Percentiles rank a stretch among this genome's conserved stretches.
These are phyloP conservation scores for Corniculantispora saksenae DNA, from an alignment of 2,329 filamentous ascomycete genomes.

Conservation along the genomic window DNA sequence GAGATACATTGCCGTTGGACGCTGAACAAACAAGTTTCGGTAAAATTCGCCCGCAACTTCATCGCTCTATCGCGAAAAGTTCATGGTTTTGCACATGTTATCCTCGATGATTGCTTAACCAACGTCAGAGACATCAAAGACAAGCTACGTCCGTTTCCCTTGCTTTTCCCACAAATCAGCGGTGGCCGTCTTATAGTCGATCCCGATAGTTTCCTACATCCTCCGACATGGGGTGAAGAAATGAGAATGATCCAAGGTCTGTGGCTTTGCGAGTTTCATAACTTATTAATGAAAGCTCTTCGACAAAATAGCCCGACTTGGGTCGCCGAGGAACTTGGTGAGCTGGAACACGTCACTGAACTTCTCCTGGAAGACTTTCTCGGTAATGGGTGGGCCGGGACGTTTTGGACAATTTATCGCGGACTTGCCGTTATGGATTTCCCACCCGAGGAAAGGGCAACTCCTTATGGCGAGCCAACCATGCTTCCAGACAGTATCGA, in stretches of 20 bases:
- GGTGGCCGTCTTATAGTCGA: not conserved
- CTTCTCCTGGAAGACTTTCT: not conserved
- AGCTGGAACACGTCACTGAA: not conserved
- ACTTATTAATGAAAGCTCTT: not conserved
- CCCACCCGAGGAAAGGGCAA: not conserved
- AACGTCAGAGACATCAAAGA: not conserved
- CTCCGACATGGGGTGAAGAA: not conserved
- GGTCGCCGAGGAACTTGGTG: not conserved
- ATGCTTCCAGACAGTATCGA: not conserved
- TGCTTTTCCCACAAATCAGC: not conserved
- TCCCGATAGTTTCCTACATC: not conserved
- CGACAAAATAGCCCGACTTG: no score
- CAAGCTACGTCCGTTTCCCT: not conserved
- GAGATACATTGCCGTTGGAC: not conserved
- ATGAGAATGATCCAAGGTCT: slow-evolving; percentile 1
- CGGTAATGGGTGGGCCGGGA: not conserved
- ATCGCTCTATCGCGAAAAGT: not conserved
- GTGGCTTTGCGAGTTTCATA: slow-evolving; percentile 5
- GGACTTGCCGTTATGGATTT: not conserved
- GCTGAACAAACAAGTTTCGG: not conserved
- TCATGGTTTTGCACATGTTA: not conserved
- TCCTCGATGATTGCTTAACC: not conserved
- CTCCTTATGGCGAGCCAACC: not conserved
- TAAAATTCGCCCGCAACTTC: not conserved
- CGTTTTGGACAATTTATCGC: slow-evolving; percentile 6